Percentiles rank a stretch among this genome's conserved stretches.
phyloP scores from a whole-genome alignment of 805 yeast species.

The Teunomyces pallodes region DNA sequence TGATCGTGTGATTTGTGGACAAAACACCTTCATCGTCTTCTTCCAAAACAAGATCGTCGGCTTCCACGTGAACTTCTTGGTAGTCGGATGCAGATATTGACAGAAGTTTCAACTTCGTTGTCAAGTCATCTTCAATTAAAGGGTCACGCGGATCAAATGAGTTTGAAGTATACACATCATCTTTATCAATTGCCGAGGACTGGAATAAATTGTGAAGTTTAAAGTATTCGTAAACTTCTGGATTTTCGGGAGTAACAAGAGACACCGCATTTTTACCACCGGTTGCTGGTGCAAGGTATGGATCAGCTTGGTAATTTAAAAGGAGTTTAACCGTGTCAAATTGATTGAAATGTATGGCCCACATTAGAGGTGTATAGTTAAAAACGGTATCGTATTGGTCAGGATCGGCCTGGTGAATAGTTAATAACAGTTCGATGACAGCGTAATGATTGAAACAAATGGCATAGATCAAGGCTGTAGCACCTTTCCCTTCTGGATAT shows the following conservation, averaged over 20 bases:
- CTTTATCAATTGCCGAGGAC: conserved; percentile 5
- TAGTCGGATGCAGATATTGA: conserved; percentile 20
- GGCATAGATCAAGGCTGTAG: conserved; percentile 45
- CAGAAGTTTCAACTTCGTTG: conserved; percentile 33
- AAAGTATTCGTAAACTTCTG: conserved; percentile 55
- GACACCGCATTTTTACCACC: conserved; percentile 53
- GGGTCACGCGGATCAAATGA: conserved; percentile 10
- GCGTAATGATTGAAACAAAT: conserved; percentile 51
- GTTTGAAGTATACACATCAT: conserved; percentile 7
- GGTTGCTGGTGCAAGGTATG: conserved; percentile 35
- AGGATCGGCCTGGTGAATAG: conserved; percentile 44
- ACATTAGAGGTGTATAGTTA: conserved; percentile 70
- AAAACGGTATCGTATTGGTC: conserved; percentile 50
- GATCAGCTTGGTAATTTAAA: conserved; percentile 64
- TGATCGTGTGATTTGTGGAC: conserved; percentile 26
- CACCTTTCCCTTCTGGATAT: conserved; percentile 26
- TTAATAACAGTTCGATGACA: conserved; percentile 46
- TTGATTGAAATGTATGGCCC: conserved; percentile 73
- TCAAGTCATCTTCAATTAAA: conserved; percentile 27
- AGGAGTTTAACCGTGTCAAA: conserved; percentile 53
- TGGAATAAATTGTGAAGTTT: conserved; percentile 45
- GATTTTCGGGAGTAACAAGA: conserved; percentile 52
- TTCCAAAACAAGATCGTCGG: conserved; percentile 17
- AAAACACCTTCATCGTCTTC: conserved; percentile 27
- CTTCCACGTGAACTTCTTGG: conserved; percentile 13